A percentile compares a stretch with the other conserved stretches of the same genome.
These are phyloP conservation scores for Rubroboletus pulcherrimus DNA, from an alignment of 768 basidiomycete genomes.

Conservation along the genomic window DNA sequence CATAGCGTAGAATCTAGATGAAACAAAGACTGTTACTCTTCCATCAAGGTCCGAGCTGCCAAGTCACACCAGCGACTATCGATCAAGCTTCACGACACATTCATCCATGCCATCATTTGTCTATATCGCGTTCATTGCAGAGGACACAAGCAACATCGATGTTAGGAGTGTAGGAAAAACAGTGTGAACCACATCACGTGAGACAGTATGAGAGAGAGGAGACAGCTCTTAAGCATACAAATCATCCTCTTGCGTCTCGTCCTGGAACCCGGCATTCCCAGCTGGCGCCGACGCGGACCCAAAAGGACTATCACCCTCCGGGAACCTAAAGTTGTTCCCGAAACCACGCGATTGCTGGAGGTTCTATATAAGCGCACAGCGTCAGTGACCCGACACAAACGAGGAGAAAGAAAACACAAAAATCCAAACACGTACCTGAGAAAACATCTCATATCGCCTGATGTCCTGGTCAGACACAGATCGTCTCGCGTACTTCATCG, in stretches of 20 bases:
- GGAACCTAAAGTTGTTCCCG: slow-evolving; percentile 98
- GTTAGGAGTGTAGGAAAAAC: not conserved
- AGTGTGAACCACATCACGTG: not conserved
- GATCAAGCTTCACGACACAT: not conserved
- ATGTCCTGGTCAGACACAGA: slow-evolving; percentile 97
- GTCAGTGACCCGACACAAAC: not conserved
- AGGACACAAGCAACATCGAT: not conserved
- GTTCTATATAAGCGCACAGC: slow-evolving; percentile 48
- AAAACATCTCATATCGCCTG: slow-evolving; percentile 97
- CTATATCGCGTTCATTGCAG: slow-evolving; percentile 13
- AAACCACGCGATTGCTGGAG: slow-evolving; percentile 89
- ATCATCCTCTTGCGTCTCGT: slow-evolving; percentile 87
- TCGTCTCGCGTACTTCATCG: slow-evolving; percentile 95
- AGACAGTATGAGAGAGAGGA: no score
- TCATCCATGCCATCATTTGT: not conserved
- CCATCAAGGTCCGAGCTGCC: not conserved
- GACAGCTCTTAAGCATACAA: slow-evolving; percentile 64
- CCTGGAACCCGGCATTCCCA: slow-evolving; percentile 78
- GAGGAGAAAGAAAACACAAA: not conserved
- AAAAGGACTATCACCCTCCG: slow-evolving; percentile 54
- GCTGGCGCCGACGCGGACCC: slow-evolving; percentile 39
- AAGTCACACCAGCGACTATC: not conserved
- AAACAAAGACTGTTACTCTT: not conserved
- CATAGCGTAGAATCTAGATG: not conserved
- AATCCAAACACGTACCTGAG: slow-evolving; percentile 55